A percentile compares a stretch with the other conserved stretches of the same genome.
Conservation (phyloP, 768 basidiomycete species). For the Daedaleopsis nitida region DNA sequence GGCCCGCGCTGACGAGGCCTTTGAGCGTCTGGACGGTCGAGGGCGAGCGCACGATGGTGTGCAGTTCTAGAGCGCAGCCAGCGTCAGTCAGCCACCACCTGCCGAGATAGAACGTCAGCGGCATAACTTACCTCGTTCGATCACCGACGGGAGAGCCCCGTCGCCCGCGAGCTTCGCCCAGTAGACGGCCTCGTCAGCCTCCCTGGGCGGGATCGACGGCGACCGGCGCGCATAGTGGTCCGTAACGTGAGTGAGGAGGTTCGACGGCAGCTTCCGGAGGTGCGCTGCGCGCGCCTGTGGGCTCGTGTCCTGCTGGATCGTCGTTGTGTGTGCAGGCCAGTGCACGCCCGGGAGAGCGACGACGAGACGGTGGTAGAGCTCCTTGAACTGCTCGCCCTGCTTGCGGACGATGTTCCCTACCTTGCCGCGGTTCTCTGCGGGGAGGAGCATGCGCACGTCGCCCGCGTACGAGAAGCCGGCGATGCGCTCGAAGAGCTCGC, state of each 20-base stretch:
- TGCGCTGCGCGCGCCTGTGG: conserved; percentile 71
- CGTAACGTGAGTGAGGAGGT: conserved; percentile 59
- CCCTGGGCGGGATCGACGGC: conserved; percentile 40
- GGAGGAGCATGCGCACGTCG: conserved; percentile 92
- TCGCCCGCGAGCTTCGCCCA: conserved; percentile 76
- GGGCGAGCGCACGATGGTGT: conserved; percentile 76
- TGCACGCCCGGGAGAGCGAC: conserved; percentile 79
- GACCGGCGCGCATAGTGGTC: conserved; percentile 44
- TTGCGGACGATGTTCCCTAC: conserved; percentile 90
- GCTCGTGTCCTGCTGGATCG: conserved; percentile 75
- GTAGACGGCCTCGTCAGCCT: conserved; percentile 73
- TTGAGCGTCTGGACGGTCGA: conserved; percentile 85
- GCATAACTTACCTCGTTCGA: conserved; percentile 56
- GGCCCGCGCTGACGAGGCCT: conserved; percentile 81
- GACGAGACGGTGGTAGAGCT: conserved; percentile 81
- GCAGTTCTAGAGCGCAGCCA: conserved; percentile 56
- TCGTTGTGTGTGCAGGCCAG: conserved; percentile 55
- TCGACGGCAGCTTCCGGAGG: conserved; percentile 76
- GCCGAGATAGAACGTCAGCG: not conserved
- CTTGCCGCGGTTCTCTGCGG: conserved; percentile 93
- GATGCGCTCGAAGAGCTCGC: conserved; percentile 81
- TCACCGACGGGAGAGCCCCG: conserved; percentile 49
- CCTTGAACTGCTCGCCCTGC: conserved; percentile 82
- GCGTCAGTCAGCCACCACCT: not conserved
- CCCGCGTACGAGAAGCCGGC: conserved; percentile 86